A percentile compares a stretch with the other conserved stretches of the same genome.
Evolutionary conservation across 2,329 filamentous ascomycete species (phyloP).

Genomic region (Fusarium fujikuroi): DNA sequence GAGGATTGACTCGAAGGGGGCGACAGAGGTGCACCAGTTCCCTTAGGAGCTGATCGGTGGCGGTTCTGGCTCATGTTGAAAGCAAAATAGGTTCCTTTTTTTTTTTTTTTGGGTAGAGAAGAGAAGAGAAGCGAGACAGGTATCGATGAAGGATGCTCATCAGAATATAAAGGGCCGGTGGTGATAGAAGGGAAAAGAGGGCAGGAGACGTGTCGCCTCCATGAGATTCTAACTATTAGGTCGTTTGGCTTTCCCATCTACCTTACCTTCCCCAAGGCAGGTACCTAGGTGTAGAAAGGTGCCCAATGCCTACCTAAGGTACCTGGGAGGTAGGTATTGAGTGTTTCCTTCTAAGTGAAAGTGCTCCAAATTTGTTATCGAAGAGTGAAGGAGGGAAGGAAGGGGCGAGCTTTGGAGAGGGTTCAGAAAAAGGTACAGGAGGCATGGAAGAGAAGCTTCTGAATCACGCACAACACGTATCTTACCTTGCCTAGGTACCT

Average conservation of each 20-base stretch:
- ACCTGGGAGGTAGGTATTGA: too few species aligned
- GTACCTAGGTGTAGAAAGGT: not conserved
- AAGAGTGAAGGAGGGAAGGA: not conserved
- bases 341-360: not conserved
- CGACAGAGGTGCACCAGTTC: not conserved
- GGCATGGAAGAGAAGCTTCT: not conserved
- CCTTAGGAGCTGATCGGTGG: constrained; percentile 24
- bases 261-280: not conserved
- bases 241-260: not conserved
- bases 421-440: not conserved
- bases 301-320: not conserved
- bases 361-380: not conserved
- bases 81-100: not conserved
- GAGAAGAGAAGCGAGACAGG: not conserved
- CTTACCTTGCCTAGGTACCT: not conserved
- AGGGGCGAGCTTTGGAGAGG: not conserved
- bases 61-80: constrained; percentile 27
- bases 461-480: not conserved
- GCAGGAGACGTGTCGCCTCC: not conserved
- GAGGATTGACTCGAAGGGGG: constrained; percentile 5
- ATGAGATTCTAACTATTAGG: not conserved
- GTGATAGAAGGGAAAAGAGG: not conserved
- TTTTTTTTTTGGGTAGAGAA: too few species aligned
- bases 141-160: not conserved
- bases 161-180: not conserved